phyloP scores from a whole-genome alignment of 371 early-diverging fungal species.

The Parasitella parasitica region DNA sequence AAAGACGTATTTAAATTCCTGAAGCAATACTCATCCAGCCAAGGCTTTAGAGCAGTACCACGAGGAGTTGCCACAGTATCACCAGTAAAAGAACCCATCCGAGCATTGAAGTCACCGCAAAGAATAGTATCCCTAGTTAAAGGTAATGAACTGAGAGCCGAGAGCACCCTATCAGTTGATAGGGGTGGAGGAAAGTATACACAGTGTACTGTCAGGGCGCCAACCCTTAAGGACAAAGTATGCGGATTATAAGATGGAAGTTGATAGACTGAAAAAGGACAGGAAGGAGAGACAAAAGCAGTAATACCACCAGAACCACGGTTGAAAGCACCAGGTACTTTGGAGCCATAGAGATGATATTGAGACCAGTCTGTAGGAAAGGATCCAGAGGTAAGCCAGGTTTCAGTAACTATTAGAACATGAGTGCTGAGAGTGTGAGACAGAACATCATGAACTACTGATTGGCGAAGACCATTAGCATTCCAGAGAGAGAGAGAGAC shows the following conservation, averaged over 20 bases:
- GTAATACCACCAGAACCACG: slow-evolving; percentile 2
- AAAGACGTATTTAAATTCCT: neutral
- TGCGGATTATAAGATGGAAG: neutral
- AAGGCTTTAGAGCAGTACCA: slow-evolving; percentile 4
- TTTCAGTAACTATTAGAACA: slow-evolving; percentile 6
- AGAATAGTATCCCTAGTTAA: no score
- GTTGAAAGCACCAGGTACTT: neutral
- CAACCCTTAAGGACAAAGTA: neutral
- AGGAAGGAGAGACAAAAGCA: slow-evolving; percentile 1
- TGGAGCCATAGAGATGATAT: neutral
- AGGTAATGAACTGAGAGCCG: no score
- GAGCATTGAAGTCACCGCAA: no score
- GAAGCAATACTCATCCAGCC: neutral
- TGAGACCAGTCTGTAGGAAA: slow-evolving; percentile 3
- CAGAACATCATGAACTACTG: neutral
- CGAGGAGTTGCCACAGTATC: no score
- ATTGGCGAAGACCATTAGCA: neutral
- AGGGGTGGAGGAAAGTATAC: no score
- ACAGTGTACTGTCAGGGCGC: slow-evolving; percentile 1
- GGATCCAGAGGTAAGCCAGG: neutral
- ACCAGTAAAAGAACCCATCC: no score
- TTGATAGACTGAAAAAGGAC: neutral
- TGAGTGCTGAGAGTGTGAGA: neutral
- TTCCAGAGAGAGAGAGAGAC: neutral
- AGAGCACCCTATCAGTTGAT: no score